These are phyloP conservation scores for Cladophialophora chaetospira DNA, from an alignment of 2,329 filamentous ascomycete species.

Conservation along the genomic window DNA sequence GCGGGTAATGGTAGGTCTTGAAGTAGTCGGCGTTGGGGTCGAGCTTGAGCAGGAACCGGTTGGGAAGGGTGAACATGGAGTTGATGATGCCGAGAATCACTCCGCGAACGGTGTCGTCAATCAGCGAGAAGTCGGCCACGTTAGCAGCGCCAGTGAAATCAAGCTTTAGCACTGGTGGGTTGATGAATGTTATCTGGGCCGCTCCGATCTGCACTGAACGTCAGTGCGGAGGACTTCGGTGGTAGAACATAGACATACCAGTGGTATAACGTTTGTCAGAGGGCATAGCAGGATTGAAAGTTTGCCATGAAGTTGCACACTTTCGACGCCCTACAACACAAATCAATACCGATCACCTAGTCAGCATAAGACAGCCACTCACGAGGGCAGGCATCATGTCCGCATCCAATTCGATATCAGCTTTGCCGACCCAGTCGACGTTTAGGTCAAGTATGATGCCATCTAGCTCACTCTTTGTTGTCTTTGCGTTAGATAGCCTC, in stretches of 20 bases:
- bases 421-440: conserved; percentile 29
- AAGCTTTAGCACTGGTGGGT: conserved; percentile 28
- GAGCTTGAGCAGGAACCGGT: conserved; percentile 36
- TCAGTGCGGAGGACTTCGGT: conserved; percentile 6
- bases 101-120: conserved; percentile 26
- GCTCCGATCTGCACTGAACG: conserved; percentile 24
- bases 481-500: conserved; percentile 27
- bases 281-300: conserved; percentile 27
- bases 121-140: conserved; percentile 27
- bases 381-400: conserved; percentile 28
- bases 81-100: conserved; percentile 30
- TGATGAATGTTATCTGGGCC: conserved; percentile 27
- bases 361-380: conserved; percentile 13
- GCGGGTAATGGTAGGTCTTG: conserved; percentile 26
- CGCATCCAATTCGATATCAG: conserved; percentile 29
- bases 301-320: conserved; percentile 25
- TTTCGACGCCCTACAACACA: conserved; percentile 23
- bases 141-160: conserved; percentile 29
- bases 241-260: conserved; percentile 19
- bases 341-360: conserved; percentile 14
- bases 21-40: conserved; percentile 42
- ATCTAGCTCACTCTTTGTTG: conserved; percentile 25
- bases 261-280: conserved; percentile 28
- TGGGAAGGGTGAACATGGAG: conserved; percentile 29
- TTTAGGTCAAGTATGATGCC: conserved; percentile 30